Base-by-base conservation (phyloP, 768 basidiomycete species). In the Pulveroboletus sp. region DNA sequence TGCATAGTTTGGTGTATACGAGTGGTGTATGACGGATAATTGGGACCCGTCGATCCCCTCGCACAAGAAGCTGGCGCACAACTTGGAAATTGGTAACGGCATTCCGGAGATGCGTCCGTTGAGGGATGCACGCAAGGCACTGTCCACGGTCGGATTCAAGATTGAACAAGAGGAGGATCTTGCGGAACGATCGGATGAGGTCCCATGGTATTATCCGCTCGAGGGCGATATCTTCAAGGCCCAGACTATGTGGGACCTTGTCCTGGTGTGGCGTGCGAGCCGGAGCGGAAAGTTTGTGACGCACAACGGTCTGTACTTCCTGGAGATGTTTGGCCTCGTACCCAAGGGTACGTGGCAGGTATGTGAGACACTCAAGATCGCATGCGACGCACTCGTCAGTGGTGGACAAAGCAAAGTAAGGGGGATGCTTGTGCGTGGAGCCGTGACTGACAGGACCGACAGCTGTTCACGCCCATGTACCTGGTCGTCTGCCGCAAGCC, bases 21-120 rank as follows among this genome's bases (percentile, higher is more conserved):
- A 98, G 68, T 99, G 95, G 95, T 86, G 84, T 70, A 97, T 99
- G 96, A 97, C 96, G 17, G 93, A 97, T 68, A 66, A 70, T 3
- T 94, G 94, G 90, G 88, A 97, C 70, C 80, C 89, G 35, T 79
- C 86, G 40, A 87, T 77, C 64, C 88, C 93, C 15, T 70, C 78
- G 47, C 95, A 98, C 79, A 94, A 93, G 73, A 79, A 79, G 39
- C 83, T 98, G 50, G 90, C 91, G 11, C 93, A 97, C 73, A 80
- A 80, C 53, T 86, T 97, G 54, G 94, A 97, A 67, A 74, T 96
- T 49, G 95, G 96, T 18, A 93, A 95, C 63, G 96, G 96, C 49
- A 97, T 99, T 61, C 92, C 96, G 17, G 91, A 97, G 72, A 96
- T 98, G 95, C 85, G 96, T 6, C 82, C 83, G 33, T 70, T 93